These are phyloP conservation scores for Knufia fluminis DNA, from an alignment of 2,329 filamentous ascomycete genomes.

Conservation along the genomic window DNA sequence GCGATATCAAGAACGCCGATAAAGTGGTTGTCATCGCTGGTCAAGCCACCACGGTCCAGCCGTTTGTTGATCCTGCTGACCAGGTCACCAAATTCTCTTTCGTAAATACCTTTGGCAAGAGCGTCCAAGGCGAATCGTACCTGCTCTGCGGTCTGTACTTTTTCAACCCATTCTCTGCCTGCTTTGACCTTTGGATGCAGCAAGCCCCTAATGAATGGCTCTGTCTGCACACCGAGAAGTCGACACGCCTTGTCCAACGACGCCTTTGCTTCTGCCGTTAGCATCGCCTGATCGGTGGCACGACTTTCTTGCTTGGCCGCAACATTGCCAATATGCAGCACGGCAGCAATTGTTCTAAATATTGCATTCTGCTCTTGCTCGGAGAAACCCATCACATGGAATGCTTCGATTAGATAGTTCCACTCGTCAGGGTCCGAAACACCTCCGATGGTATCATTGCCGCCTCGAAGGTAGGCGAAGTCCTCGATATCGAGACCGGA, in stretches of 20 bases:
- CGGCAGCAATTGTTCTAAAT: conserved; percentile 76
- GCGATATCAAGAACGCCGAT: conserved; percentile 98
- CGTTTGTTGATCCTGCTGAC: conserved; percentile 87
- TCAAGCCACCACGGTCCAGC: conserved; percentile 74
- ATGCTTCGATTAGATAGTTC: conserved; percentile 82
- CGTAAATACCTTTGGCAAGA: conserved; percentile 92
- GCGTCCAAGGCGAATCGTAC: conserved; percentile 84
- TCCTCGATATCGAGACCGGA: conserved; percentile 68
- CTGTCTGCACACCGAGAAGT: conserved; percentile 72
- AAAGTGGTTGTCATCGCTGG: conserved; percentile 82
- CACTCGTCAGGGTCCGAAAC: conserved; percentile 88
- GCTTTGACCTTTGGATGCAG: conserved; percentile 92
- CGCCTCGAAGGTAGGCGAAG: conserved; percentile 84
- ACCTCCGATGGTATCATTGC: conserved; percentile 83
- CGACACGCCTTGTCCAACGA: conserved; percentile 71
- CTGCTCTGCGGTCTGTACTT: conserved; percentile 94
- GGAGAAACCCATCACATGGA: conserved; percentile 86
- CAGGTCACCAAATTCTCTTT: conserved; percentile 86
- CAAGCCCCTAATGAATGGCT: conserved; percentile 78
- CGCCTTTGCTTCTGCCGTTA: conserved; percentile 64
- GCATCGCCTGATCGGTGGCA: conserved; percentile 77
- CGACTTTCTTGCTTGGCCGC: conserved; percentile 82
- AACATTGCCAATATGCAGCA: conserved; percentile 89
- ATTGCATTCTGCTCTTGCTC: conserved; percentile 76
- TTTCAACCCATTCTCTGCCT: conserved; percentile 95